Evolutionary conservation across 345 rosid genomes (phyloP).

Genomic region (Sapria himalayana): DNA sequence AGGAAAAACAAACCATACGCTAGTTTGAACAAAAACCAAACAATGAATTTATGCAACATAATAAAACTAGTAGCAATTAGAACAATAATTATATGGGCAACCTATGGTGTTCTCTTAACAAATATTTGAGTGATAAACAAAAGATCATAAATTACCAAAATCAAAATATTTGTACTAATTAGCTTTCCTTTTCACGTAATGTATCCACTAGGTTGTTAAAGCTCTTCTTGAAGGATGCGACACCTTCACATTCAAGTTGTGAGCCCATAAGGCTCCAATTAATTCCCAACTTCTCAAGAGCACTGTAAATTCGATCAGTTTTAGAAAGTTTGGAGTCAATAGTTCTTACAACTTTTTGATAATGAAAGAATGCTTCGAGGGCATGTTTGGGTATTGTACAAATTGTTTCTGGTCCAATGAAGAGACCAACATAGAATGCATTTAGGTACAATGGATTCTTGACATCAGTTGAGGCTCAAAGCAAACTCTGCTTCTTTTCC

Average conservation of each 20-base stretch:
- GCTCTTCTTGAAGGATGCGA: conserved; percentile 8
- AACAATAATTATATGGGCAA: too few relatives aligned
- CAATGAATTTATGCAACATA: too few relatives aligned
- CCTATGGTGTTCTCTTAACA: too few relatives aligned
- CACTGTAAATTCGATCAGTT: not conserved
- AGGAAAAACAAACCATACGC: too few relatives aligned
- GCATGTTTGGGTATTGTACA: conserved; percentile 7
- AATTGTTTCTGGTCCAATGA: conserved; percentile 3
- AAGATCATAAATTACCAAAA: too few relatives aligned
- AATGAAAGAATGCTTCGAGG: conserved; percentile 6
- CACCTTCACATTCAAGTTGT: conserved; percentile 5
- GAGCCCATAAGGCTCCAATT: conserved; percentile 1
- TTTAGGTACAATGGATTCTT: conserved; percentile 6
- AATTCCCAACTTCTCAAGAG: conserved; percentile 8
- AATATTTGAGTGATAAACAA: too few relatives aligned
- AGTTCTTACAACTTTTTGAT: not conserved
- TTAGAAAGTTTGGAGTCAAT: conserved; percentile 1
- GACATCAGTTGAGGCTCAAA: conserved; percentile 5
- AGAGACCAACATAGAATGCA: conserved; percentile 1
- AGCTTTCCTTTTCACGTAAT: conserved; percentile 7
- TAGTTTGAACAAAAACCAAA: too few relatives aligned
- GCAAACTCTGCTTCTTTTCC: conserved; percentile 6
- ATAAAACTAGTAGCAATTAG: too few relatives aligned
- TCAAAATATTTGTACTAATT: too few relatives aligned
- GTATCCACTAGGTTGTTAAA: conserved; percentile 4